Evolutionary conservation across 257 asterid species (phyloP).

Genomic region (Ballota nigra): DNA sequence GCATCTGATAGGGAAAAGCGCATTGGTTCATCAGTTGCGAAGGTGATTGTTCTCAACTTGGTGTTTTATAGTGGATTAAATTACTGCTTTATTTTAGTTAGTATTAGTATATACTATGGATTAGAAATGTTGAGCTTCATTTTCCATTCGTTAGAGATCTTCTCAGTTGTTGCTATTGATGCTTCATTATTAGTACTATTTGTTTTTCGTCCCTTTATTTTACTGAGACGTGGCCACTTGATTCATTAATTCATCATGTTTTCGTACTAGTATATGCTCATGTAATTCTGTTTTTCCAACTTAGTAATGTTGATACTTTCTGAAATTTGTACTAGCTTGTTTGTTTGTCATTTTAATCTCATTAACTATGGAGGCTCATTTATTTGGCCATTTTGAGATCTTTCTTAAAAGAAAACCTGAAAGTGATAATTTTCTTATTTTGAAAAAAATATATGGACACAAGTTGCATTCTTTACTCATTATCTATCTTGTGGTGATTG

Average conservation of each 20-base stretch:
- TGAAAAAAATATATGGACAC: too few species aligned
- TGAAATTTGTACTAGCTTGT: not conserved
- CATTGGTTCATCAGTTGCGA: slow-evolving; percentile 83
- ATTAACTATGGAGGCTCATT: not conserved
- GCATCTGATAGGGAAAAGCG: slow-evolving; percentile 92
- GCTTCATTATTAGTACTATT: not conserved
- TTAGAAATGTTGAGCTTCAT: not conserved
- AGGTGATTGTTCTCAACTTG: slow-evolving; percentile 47
- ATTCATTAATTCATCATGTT: not conserved
- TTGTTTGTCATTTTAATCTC: not conserved
- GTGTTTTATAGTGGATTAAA: slow-evolving; percentile 7
- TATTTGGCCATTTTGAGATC: too few species aligned
- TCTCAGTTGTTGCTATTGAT: slow-evolving; percentile 4
- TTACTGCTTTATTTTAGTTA: not conserved
- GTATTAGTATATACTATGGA: slow-evolving; percentile 6
- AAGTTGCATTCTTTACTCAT: too few species aligned
- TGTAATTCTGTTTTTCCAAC: not conserved
- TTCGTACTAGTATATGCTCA: not conserved
- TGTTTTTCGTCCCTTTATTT: not conserved
- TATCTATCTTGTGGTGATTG: too few species aligned
- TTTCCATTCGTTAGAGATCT: not conserved
- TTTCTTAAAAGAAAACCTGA: not conserved
- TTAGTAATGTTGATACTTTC: slow-evolving; percentile 2
- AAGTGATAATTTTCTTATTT: not conserved
- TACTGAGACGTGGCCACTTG: not conserved